Conservation (phyloP, 2,329 filamentous ascomycete species). For the Phialemoniopsis sp. region DNA sequence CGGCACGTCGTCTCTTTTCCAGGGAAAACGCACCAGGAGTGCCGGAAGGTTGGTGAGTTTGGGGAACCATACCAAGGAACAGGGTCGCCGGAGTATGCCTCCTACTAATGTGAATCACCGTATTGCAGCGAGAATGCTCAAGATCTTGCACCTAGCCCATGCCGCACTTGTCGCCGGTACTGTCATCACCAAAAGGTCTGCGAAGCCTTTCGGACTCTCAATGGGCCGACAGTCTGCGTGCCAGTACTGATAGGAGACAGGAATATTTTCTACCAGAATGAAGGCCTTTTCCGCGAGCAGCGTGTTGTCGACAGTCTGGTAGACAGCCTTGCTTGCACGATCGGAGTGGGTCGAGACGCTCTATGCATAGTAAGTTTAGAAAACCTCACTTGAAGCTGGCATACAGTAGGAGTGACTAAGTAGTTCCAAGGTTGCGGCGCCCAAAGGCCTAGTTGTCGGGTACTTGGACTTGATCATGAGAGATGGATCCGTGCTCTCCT, state of each 20-base stretch:
- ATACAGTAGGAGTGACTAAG: constrained; percentile 3
- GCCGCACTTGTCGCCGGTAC: constrained; percentile 51
- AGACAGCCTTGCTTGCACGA: constrained; percentile 69
- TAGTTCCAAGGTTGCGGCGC: constrained; percentile 58
- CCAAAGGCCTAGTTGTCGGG: constrained; percentile 68
- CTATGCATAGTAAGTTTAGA: constrained; percentile 62
- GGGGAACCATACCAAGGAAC: neutral
- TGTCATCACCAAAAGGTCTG: constrained; percentile 59
- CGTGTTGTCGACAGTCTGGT: constrained; percentile 65
- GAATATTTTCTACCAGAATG: constrained; percentile 76
- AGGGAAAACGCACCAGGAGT: constrained; percentile 40
- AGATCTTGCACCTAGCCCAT: constrained; percentile 56
- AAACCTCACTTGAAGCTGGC: neutral
- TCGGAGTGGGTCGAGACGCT: constrained; percentile 57
- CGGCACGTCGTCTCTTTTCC: constrained; percentile 32
- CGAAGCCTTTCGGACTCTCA: constrained; percentile 1
- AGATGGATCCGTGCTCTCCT: constrained; percentile 20
- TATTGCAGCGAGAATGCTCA: constrained; percentile 47
- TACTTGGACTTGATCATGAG: constrained; percentile 35
- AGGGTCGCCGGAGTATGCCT: no score
- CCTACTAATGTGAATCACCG: no score
- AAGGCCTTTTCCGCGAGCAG: constrained; percentile 67
- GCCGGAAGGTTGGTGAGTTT: constrained; percentile 45
- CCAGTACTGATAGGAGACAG: constrained; percentile 39
- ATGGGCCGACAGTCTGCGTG: no score